Percentiles rank a stretch among this genome's conserved stretches.
These are phyloP conservation scores for Trypanosoma brucei DNA, from an alignment of 208 protist genomes.

Conservation along the genomic window DNA sequence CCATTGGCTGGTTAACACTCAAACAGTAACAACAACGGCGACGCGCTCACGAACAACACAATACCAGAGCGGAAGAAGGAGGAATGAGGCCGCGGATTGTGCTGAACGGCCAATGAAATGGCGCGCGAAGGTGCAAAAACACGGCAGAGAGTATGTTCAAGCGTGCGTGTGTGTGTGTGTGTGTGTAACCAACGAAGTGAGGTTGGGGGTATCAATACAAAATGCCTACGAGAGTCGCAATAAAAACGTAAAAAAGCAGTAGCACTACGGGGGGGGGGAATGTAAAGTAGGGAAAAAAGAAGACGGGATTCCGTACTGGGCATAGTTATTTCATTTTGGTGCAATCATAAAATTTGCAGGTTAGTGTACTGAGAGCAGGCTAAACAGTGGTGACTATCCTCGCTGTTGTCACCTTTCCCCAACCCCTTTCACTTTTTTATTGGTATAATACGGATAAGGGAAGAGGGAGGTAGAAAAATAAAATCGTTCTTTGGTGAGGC, in stretches of 20 bases:
- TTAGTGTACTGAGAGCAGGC: too few species aligned
- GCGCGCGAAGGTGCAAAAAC: neutral
- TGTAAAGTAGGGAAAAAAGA: neutral
- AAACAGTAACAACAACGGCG: too few species aligned
- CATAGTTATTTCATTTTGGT: neutral
- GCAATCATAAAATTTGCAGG: too few species aligned
- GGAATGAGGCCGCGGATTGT: neutral
- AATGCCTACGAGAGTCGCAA: too few species aligned
- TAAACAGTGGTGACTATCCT: too few species aligned
- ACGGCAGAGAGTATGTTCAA: neutral
- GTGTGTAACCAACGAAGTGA: neutral
- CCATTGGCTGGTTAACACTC: neutral
- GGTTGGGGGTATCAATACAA: neutral
- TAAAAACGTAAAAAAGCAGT: neutral
- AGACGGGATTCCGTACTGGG: neutral
- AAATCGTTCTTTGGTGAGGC: too few species aligned
- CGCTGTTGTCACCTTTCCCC: too few species aligned
- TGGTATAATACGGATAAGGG: too few species aligned
- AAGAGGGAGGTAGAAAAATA: too few species aligned
- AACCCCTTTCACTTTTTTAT: too few species aligned
- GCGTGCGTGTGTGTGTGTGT: constrained; percentile 6
- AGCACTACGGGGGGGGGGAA: neutral
- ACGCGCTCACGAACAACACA: neutral
- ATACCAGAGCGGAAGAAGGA: neutral
- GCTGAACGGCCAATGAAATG: neutral